A percentile compares a stretch with the other conserved stretches of the same genome.
Conservation (phyloP, 306 rosid species). For the Quercus agrifolia region DNA sequence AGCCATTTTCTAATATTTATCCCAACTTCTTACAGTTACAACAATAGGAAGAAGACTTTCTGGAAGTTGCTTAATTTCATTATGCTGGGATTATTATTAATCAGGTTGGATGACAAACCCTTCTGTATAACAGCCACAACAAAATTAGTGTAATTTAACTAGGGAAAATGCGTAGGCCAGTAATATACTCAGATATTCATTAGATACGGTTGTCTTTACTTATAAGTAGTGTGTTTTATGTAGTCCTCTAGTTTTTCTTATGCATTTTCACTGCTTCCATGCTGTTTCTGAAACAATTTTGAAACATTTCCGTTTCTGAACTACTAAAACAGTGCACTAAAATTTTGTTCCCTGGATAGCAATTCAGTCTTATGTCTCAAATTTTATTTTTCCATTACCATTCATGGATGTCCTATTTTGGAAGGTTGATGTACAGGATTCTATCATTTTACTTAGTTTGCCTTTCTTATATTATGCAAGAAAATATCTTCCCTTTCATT, state of each 20-base stretch:
- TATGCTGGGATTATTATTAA: constrained; percentile 58
- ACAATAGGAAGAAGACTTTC: constrained; percentile 69
- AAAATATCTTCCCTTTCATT: not conserved
- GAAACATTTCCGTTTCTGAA: not conserved
- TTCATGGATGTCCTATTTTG: not conserved
- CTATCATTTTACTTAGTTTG: not conserved
- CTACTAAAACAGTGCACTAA: not conserved
- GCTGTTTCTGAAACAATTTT: not conserved
- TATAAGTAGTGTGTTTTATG: not conserved
- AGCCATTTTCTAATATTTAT: constrained; percentile 13
- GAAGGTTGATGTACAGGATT: not conserved
- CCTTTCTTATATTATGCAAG: not conserved
- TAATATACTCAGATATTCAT: not conserved
- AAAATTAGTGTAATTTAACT: not conserved
- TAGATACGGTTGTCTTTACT: not conserved
- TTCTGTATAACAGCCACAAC: constrained; percentile 18
- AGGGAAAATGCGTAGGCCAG: not conserved
- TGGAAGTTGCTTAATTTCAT: constrained; percentile 71
- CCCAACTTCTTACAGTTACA: constrained; percentile 63
- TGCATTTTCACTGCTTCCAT: not conserved
- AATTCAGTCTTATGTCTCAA: not conserved
- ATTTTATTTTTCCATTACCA: not conserved
- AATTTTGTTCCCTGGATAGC: not conserved
- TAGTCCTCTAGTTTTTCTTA: not conserved
- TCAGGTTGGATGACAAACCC: constrained; percentile 55